These are phyloP conservation scores for Cutaneotrichosporon mucoides DNA, from an alignment of 1,284 basidiomycete species.

Conservation along the genomic window DNA sequence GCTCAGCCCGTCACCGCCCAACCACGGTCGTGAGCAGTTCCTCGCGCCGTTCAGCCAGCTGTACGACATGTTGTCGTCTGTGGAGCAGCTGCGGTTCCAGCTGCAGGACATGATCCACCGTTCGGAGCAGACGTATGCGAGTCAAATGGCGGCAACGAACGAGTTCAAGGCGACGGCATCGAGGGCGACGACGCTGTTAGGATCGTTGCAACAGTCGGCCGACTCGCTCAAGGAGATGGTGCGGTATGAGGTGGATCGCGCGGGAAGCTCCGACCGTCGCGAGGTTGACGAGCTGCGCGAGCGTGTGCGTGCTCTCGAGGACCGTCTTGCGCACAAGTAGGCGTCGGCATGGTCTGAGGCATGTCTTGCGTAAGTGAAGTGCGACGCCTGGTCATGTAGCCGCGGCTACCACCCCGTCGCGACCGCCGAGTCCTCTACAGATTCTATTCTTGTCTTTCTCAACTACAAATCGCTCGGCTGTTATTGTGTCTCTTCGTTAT, in stretches of 20 bases:
- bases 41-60: conserved; percentile 32
- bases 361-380: no score
- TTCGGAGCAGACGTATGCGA: conserved; percentile 27
- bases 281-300: conserved; percentile 21
- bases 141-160: conserved; percentile 27
- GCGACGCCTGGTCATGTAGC: no score
- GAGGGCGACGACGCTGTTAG: conserved; percentile 31
- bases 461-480: no score
- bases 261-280: conserved; percentile 17
- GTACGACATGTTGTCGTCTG: conserved; percentile 36
- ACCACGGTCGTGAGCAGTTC: conserved; percentile 25
- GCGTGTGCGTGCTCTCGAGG: conserved; percentile 18
- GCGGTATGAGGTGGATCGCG: conserved; percentile 39
- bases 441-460: no score
- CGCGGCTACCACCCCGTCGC: no score
- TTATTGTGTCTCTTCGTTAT: no score
- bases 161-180: conserved; percentile 41
- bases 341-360: no score
- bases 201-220: conserved; percentile 36
- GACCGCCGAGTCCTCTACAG: no score
- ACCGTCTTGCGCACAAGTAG: conserved; percentile 8
- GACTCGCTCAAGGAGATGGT: conserved; percentile 47
- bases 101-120: conserved; percentile 36
- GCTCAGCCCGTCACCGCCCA: conserved; percentile 19
- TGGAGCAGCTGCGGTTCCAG: conserved; percentile 30